Evolutionary conservation across 371 early-diverging fungal genomes (phyloP), one percentile per base, ranked within the genome.

Genomic region (Mucor plumbeus): DNA sequence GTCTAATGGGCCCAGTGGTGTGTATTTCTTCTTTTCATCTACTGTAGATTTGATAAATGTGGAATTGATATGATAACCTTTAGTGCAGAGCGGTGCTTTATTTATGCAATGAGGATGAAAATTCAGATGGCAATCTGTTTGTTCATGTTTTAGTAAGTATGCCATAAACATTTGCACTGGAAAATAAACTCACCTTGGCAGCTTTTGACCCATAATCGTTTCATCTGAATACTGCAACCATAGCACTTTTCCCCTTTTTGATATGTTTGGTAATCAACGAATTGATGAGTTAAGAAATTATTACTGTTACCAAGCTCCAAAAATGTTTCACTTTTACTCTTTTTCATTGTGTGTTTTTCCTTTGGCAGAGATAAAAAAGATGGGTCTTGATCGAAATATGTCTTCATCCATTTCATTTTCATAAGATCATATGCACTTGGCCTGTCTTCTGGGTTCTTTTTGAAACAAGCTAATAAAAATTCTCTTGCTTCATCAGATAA

Each of bases 401-500:
- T 43, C 1, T 56, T 48, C 71, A 70, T 62, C 94, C 94, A 94
- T 19, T 68, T 71, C 59, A 89, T 92, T 44, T 75, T 64, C 68
- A 90, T 81, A 53, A 94, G 75, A 36, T 85, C 80, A 6, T 73
- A 65, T 0, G 96, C 95, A 0, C 87, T 88, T 0, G 93, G 90
- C 40, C 96, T 82, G 17, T 83, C 72, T 0, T 68, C 62, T 1
- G 94, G 92, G 35, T 92, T 86, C 69, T 95, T 95, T 68, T 87
- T 84, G 71, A 97, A 96, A 70, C 97, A 97, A 40, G 72, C 76
- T 36, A 79, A 48, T 66, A 96, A 75, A 71, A 96, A 96, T 59
- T 90, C 88, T 48, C 71, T 73, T 34, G 94, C 86, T 33, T 93
- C 90, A 8, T 80, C 77, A 33, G 95, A 94, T 5, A 94, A 83